Evolutionary conservation across 2,329 filamentous ascomycete genomes (phyloP).

Genomic region (Conoideocrella luteorostrata): DNA sequence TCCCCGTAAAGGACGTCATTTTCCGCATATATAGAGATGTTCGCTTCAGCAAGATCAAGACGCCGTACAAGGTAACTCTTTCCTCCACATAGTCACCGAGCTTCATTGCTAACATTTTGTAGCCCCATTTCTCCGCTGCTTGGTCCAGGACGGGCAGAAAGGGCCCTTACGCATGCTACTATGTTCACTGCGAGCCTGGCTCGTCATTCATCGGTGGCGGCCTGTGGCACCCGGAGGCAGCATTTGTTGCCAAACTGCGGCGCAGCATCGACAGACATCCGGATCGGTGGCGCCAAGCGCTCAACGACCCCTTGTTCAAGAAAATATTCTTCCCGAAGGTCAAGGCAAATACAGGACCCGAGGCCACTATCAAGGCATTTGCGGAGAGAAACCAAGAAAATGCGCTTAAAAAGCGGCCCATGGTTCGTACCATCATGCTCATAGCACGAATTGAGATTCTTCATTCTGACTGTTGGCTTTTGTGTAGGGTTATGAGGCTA

Average conservation of each 20-base stretch:
- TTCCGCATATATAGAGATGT: slow-evolving; percentile 86
- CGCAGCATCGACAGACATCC: slow-evolving; percentile 70
- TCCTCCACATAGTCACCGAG: too few relatives aligned
- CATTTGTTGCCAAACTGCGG: slow-evolving; percentile 60
- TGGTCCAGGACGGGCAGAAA: slow-evolving; percentile 86
- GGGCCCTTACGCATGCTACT: slow-evolving; percentile 82
- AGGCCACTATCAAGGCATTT: slow-evolving; percentile 64
- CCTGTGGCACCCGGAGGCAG: slow-evolving; percentile 70
- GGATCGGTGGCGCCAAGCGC: slow-evolving; percentile 58
- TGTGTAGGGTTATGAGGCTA: slow-evolving; percentile 61
- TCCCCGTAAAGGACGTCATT: slow-evolving; percentile 78
- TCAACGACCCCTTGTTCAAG: slow-evolving; percentile 56
- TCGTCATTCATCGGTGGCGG: slow-evolving; percentile 73
- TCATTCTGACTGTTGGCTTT: slow-evolving; percentile 8
- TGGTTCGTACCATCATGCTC: slow-evolving; percentile 44
- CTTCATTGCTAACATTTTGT: background rate
- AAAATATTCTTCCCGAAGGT: slow-evolving; percentile 53
- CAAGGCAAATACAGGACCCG: slow-evolving; percentile 26
- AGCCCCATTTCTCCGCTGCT: slow-evolving; percentile 77
- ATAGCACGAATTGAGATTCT: too few relatives aligned
- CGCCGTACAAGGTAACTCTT: slow-evolving; percentile 72
- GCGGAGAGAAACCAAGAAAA: slow-evolving; percentile 61
- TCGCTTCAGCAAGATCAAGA: slow-evolving; percentile 75
- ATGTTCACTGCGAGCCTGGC: slow-evolving; percentile 72
- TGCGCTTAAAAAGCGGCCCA: slow-evolving; percentile 79